Base-by-base conservation (phyloP, 2,329 filamentous ascomycete genomes). In the Colletotrichum cuscutae region DNA sequence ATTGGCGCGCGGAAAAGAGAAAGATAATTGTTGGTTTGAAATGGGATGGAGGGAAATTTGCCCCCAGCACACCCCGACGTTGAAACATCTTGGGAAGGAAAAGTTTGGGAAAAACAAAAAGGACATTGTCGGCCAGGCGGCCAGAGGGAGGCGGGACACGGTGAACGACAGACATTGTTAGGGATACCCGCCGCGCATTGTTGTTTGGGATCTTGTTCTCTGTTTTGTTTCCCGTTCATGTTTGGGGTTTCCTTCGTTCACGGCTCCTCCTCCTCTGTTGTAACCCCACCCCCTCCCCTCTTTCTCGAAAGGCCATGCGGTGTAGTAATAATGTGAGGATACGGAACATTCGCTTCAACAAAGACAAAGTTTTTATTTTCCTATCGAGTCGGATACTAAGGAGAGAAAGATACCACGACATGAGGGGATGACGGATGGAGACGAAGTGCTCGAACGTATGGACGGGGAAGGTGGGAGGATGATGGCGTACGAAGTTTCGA, bases 141-240 rank as follows among this genome's bases (percentile, higher is more conserved):
- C 59, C 32, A 35, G 4, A 26, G 26, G 26, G 32, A 30, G 28
- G 28, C 28, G 60, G 54, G 26, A 32, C 28, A 69, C 65, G 68
- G 67, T 61, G 57, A 65, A 71, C 22, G 67, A 67, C 56, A 62
- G 71, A 62, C 61, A 71, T 73, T 73, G 26, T 59, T 71, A 62
- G 67, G 72, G 64, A 74, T 74, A 74, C 72, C 72, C 72, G 69
- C 58, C 59, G 42, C 56, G 64, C 64, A 72, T 65, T 72, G 15
- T 64, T 30, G 28, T 53, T 56, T 57, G 19, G 22, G 12, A 11
- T 53, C 22, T 42, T 22, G 7, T 68, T 52, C 35, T 56, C 13
- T 19, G 12, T 72, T 75, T 74, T 74, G 74, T 70, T 73, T 66
- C 72, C 74, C 70, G 42, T 65, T 76, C 65, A 62, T 68, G 58